These are phyloP conservation scores for Botrytis fabae DNA, from an alignment of 2,329 filamentous ascomycete species.

Conservation along the genomic window DNA sequence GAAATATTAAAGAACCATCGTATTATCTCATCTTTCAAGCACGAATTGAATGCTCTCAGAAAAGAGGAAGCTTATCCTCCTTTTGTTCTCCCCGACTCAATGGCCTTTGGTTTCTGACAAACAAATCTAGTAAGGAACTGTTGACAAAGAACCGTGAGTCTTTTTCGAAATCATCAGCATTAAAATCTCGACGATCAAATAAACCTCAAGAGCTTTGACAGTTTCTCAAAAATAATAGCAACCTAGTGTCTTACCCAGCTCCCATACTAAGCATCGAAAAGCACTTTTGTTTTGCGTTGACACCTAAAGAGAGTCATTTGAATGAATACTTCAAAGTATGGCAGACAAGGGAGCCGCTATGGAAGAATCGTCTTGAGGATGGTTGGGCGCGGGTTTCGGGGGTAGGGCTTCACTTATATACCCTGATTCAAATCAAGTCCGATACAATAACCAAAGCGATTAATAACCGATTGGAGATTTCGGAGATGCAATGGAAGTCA, in stretches of 20 bases:
- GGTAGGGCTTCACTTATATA: not conserved
- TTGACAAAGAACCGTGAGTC: not conserved
- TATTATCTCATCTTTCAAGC: not conserved
- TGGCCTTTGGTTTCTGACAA: not conserved
- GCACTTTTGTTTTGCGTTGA: not conserved
- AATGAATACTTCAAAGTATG: not conserved
- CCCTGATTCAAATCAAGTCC: not conserved
- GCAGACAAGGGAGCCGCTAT: not conserved
- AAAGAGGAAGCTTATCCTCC: not conserved
- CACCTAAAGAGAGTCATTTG: not conserved
- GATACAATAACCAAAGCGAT: not conserved
- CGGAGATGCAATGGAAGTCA: not conserved
- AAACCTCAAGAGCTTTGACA: not conserved
- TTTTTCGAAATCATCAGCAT: not conserved
- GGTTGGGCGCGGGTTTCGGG: not conserved
- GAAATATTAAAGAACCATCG: not conserved
- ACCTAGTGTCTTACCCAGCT: not conserved
- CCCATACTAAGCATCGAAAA: slow-evolving; percentile 1
- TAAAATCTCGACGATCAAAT: not conserved
- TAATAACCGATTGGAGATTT: not conserved
- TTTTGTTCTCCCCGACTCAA: not conserved
- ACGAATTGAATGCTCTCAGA: not conserved
- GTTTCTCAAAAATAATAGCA: not conserved
- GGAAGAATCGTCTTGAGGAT: not conserved
- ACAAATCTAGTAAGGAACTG: not conserved